These are phyloP conservation scores for Sordariomycetes sp. DNA, from an alignment of 2,329 filamentous ascomycete species.

Conservation along the genomic window DNA sequence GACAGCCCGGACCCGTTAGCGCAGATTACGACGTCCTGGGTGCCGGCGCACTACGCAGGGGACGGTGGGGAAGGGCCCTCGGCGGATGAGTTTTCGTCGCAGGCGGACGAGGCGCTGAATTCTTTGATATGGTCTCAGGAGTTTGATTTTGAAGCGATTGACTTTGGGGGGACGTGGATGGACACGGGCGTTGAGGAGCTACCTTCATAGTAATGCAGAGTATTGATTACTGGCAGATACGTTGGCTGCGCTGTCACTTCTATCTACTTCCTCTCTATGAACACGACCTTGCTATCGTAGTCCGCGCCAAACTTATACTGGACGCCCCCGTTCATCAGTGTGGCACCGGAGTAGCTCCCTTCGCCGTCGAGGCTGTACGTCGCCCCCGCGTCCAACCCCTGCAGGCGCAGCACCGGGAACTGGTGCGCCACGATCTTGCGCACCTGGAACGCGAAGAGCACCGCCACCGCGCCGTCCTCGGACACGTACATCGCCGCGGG, in stretches of 20 bases:
- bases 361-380: constrained; percentile 43
- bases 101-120: neutral
- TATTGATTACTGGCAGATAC: neutral
- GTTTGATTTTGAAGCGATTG: neutral
- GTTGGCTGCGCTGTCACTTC: neutral
- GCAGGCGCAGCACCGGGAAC: constrained; percentile 38
- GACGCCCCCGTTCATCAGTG: constrained; percentile 51
- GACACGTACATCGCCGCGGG: constrained; percentile 51
- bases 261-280: constrained; percentile 30
- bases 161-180: neutral
- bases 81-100: neutral
- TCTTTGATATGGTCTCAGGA: neutral
- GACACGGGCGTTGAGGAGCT: neutral
- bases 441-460: constrained; percentile 53
- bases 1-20: neutral
- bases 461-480: constrained; percentile 33
- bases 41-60: neutral
- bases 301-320: constrained; percentile 40
- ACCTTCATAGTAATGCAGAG: neutral
- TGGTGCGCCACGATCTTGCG: constrained; percentile 39
- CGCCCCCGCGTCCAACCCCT: constrained; percentile 43
- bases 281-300: constrained; percentile 46
- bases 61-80: neutral
- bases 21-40: neutral
- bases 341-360: constrained; percentile 42